Evolutionary conservation across 352 stramenopile genomes (phyloP).

Genomic region (Phytophthora tubulina): DNA sequence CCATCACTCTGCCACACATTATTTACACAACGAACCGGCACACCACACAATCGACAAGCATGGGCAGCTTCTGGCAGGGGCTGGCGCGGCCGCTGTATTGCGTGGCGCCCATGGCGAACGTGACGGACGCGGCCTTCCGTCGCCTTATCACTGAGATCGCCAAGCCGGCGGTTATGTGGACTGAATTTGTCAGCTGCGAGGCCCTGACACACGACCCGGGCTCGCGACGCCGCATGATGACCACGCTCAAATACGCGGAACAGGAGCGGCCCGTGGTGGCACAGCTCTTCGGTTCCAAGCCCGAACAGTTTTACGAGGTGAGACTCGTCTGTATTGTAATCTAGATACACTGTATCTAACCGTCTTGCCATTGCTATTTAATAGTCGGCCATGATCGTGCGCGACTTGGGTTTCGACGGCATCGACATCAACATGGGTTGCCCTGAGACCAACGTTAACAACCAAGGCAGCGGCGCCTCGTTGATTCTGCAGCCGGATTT

Average conservation of each 20-base stretch:
- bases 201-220: slow-evolving; percentile 69
- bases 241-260: slow-evolving; percentile 76
- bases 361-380: slow-evolving; percentile 2
- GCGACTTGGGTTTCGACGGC: slow-evolving; percentile 84
- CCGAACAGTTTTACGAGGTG: slow-evolving; percentile 88
- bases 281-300: slow-evolving; percentile 90
- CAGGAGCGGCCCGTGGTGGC: slow-evolving; percentile 80
- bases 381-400: slow-evolving; percentile 79
- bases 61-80: slow-evolving; percentile 66
- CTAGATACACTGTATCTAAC: not conserved
- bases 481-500: slow-evolving; percentile 73
- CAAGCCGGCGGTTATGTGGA: slow-evolving; percentile 88
- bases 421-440: slow-evolving; percentile 92
- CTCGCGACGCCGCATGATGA: slow-evolving; percentile 80
- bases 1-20: slow-evolving; percentile 44
- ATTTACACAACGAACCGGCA: slow-evolving; percentile 12
- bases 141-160: slow-evolving; percentile 78
- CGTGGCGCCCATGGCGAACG: slow-evolving; percentile 88
- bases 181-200: slow-evolving; percentile 89
- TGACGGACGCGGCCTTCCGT: slow-evolving; percentile 82
- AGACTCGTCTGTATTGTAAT: not conserved
- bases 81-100: slow-evolving; percentile 79
- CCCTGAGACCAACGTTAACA: slow-evolving; percentile 80
- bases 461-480: slow-evolving; percentile 76
- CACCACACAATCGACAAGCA: slow-evolving; percentile 17